These are phyloP conservation scores for Hypoxylon cercidicola DNA, from an alignment of 495 filamentous ascomycete genomes.

Conservation along the genomic window DNA sequence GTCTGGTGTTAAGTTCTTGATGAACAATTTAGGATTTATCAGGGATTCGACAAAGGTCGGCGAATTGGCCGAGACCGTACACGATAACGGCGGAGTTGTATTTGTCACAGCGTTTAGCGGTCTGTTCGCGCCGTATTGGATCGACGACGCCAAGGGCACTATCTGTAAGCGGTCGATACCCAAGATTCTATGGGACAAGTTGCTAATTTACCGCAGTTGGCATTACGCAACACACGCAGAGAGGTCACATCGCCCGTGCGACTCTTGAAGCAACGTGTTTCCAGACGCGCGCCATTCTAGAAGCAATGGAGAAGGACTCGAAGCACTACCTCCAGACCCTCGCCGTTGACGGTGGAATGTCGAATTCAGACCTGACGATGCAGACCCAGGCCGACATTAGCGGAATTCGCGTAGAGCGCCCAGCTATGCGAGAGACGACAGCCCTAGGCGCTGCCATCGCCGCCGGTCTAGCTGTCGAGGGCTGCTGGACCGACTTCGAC, in stretches of 20 bases:
- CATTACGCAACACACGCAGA: slow-evolving; percentile 89
- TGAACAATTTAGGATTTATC: slow-evolving; percentile 90
- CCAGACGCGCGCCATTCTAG: slow-evolving; percentile 93
- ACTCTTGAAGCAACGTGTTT: slow-evolving; percentile 95
- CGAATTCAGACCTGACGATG: slow-evolving; percentile 94
- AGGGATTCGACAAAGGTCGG: slow-evolving; percentile 80
- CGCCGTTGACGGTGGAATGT: slow-evolving; percentile 94
- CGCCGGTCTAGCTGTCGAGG: slow-evolving; percentile 81
- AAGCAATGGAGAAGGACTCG: slow-evolving; percentile 94
- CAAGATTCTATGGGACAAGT: neutral
- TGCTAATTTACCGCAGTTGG: slow-evolving; percentile 65
- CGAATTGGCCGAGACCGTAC: slow-evolving; percentile 80
- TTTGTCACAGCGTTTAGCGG: slow-evolving; percentile 98
- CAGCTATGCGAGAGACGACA: slow-evolving; percentile 93
- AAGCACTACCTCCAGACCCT: slow-evolving; percentile 78
- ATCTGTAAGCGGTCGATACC: slow-evolving; percentile 66
- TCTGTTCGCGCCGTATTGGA: slow-evolving; percentile 98
- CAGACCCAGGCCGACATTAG: slow-evolving; percentile 95
- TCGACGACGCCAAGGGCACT: slow-evolving; percentile 93
- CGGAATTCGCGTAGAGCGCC: slow-evolving; percentile 86
- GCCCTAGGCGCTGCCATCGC: slow-evolving; percentile 94
- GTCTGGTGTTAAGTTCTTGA: slow-evolving; percentile 87
- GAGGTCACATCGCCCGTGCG: slow-evolving; percentile 91
- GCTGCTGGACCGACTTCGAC: slow-evolving; percentile 81
- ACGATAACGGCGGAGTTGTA: slow-evolving; percentile 90